A percentile compares a stretch with the other conserved stretches of the same genome.
Evolutionary conservation across 179 eudicot species (phyloP).

Genomic region (Carnegiea gigantea): DNA sequence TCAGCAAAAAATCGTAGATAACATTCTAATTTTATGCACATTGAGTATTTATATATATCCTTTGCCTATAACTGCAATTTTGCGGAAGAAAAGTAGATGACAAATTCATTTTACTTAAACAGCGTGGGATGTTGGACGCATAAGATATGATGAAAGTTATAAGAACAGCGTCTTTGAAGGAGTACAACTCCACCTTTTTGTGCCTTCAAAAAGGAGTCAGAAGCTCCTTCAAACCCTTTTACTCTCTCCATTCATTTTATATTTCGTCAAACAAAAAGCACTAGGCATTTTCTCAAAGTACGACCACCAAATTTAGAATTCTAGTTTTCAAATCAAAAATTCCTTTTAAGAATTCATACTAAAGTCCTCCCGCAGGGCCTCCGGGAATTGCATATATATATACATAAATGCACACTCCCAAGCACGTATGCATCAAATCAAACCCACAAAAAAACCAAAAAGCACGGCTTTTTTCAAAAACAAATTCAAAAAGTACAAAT

Average conservation of each 20-base stretch:
- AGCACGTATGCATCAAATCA: not conserved
- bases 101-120: no score
- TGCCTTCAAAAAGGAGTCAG: conserved; percentile 18
- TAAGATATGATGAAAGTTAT: no score
- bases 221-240: conserved; percentile 13
- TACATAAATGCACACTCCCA: not conserved
- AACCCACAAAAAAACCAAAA: not conserved
- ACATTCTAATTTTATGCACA: no score
- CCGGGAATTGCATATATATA: not conserved
- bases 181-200: conserved; percentile 22
- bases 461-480: not conserved
- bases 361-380: not conserved
- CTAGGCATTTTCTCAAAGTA: conserved; percentile 7
- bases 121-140: no score
- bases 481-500: not conserved
- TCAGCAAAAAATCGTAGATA: no score
- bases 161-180: conserved; percentile 36
- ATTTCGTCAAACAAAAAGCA: conserved; percentile 21
- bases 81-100: no score
- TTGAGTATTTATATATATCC: no score
- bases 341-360: not conserved
- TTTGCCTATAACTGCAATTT: no score
- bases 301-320: conserved; percentile 26
- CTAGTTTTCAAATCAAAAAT: conserved; percentile 13
- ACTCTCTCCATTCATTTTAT: not conserved